Base-by-base conservation (phyloP, 2,329 filamentous ascomycete genomes). In the Onygenales sp. region DNA sequence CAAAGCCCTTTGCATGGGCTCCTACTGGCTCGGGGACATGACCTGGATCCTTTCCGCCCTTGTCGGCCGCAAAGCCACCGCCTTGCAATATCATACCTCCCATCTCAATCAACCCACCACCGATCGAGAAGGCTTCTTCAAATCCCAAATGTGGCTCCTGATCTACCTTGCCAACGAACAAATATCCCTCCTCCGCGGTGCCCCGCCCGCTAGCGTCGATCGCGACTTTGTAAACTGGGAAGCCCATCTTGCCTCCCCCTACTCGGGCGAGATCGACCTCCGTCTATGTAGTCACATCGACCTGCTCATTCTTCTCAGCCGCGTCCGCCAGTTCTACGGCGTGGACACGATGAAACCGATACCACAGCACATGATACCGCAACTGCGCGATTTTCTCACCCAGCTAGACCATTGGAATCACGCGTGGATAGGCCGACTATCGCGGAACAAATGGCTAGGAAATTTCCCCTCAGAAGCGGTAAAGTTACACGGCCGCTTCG, bases 21-120 rank as follows among this genome's bases (percentile, higher is more conserved):
- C 77, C 5, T 80, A 79, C 58, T 81, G 78, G 78, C 70, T 81
- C 7, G 75, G 75, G 21, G 77, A 81, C 60, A 72, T 79, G 13
- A 77, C 57, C 67, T 75, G 65, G 75, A 78, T 71, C 54, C 57
- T 72, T 2, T 72, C 69, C n/a, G 70, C 69, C 2, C 69, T 72
- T 57, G 69, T 69, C 8, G 68, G 71, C 8, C 68, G 70, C 7
- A 71, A 72, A 56, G 70, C 72, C 6, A 74, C 71, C 54, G 72
- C 72, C 55, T 70, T 71, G 51, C 72, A 77, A 41, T 70, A 73
- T 51, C 66, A 62, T 33, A 55, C 27, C 35, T 45, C 21, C 35
- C 54, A 39, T 50, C 50, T 33, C 47, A 54, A 35, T 46, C 59
- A 56, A 36, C 58, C 39, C 17, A 53, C 6, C 35, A 54, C 35